A percentile compares a stretch with the other conserved stretches of the same genome.
Evolutionary conservation across 306 rosid species (phyloP).

Genomic region (Cucurbita moschata): DNA sequence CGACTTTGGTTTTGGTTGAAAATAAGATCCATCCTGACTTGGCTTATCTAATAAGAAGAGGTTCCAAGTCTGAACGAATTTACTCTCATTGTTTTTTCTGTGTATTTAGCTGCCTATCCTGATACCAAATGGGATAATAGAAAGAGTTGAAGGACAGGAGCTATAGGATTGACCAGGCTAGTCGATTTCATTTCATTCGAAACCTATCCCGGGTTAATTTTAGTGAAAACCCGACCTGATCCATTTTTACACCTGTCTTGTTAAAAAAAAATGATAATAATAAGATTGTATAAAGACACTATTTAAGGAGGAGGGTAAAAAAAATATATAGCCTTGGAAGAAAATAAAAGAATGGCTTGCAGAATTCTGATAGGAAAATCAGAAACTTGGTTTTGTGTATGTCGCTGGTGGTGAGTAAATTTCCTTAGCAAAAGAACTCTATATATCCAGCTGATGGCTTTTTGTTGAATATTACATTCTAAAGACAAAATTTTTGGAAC

Average conservation of each 20-base stretch:
- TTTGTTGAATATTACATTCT: not conserved
- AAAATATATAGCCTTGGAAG: not conserved
- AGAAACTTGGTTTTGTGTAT: not conserved
- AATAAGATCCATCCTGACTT: no score
- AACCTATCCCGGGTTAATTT: no score
- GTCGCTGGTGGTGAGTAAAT: slow-evolving; percentile 1
- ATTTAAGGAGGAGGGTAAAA: not conserved
- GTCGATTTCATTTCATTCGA: no score
- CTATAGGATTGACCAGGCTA: no score
- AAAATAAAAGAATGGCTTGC: not conserved
- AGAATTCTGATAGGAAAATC: slow-evolving; percentile 5
- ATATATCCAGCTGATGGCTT: slow-evolving; percentile 4
- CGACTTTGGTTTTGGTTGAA: no score
- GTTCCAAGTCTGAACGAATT: no score
- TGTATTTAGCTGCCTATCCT: no score
- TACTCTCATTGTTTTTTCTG: no score
- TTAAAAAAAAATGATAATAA: not conserved
- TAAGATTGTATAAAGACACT: not conserved
- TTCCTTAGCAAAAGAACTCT: not conserved
- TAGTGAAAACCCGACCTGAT: no score
- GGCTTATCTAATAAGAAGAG: no score
- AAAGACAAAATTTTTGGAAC: slow-evolving; percentile 1
- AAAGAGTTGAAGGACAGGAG: no score
- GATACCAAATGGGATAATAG: no score
- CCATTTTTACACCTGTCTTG: not conserved